Conservation (phyloP, 768 basidiomycete species). For the Mycena belliarum region DNA sequence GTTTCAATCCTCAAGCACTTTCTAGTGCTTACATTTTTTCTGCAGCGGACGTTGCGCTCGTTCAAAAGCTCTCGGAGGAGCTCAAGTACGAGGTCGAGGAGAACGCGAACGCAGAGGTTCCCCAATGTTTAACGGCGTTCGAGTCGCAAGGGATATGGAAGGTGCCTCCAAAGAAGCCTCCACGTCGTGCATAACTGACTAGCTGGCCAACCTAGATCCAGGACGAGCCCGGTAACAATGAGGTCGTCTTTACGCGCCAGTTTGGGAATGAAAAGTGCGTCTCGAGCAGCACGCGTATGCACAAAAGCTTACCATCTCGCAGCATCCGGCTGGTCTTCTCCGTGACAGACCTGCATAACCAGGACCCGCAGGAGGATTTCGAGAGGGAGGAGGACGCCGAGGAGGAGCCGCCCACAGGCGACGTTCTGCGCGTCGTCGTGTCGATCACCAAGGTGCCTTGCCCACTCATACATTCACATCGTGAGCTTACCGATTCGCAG, state of each 20-base stretch:
- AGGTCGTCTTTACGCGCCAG: constrained; percentile 76
- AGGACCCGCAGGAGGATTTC: constrained; percentile 38
- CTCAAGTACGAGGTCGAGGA: constrained; percentile 79
- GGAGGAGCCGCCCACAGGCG: constrained; percentile 34
- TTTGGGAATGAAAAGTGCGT: constrained; percentile 91
- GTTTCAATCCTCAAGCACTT: background rate
- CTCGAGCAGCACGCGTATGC: background rate
- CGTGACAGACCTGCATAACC: constrained; percentile 77
- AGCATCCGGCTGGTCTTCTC: constrained; percentile 93
- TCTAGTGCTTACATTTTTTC: background rate
- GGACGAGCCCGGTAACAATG: constrained; percentile 73
- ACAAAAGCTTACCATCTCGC: constrained; percentile 1
- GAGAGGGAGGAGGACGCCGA: constrained; percentile 39
- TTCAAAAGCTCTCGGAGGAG: constrained; percentile 78
- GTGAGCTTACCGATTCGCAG: constrained; percentile 33
- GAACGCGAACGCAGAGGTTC: constrained; percentile 36
- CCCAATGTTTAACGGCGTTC: constrained; percentile 81
- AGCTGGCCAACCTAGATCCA: constrained; percentile 52
- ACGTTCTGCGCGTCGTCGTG: constrained; percentile 75
- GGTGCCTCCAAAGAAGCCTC: constrained; percentile 44
- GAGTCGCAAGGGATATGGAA: constrained; percentile 75
- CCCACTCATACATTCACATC: background rate
- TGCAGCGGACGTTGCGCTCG: constrained; percentile 72
- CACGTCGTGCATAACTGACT: background rate
- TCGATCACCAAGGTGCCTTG: constrained; percentile 76